Base-by-base conservation (phyloP, 768 basidiomycete species). In the Termitomyces sp. region DNA sequence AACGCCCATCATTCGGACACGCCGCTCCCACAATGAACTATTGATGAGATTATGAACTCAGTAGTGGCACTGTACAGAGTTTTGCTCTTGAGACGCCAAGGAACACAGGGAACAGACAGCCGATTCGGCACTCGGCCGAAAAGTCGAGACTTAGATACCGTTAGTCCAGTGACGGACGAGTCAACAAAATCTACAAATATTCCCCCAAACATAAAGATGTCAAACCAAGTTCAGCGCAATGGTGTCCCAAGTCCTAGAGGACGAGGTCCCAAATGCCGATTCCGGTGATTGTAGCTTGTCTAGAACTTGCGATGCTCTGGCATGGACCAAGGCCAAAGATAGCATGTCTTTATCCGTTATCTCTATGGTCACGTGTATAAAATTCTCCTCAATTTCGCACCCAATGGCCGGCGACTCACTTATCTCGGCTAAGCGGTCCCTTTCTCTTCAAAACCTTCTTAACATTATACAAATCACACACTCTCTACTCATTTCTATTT, bases 341-440 rank as follows among this genome's bases (percentile, higher is more conserved):
- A n/a, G n/a, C n/a, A n/a, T n/a, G n/a, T n/a, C n/a, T n/a, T n/a
- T 60, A 59, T 38, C 59, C 59, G 59, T 58, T 58, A 58, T 58
- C 57, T 58, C 35, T 53, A 10, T 4, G 30, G 45, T 50, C 59
- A 60, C 59, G 59, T 60, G 59, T 5, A 28, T 12, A 28, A 58
- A 53, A 40, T 48, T 28, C 12, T 40, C 40, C 47, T 18, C n/a
- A 53, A 53, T 28, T 52, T 44, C 20, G 28, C 10, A 57, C 56
- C 49, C 52, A 56, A 57, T 53, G 22, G 30, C 35, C 30, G 40
- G 43, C 49, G 52, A 53, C 44, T 46, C 24, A 56, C 63, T 64
- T 64, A 64, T 64, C 63, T 64, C 63, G 61, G 64, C 57, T 56
- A 45, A 35, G 6, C 12, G 28, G 18, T 9, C 47, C 52, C 47